phyloP scores from a whole-genome alignment of 371 early-diverging fungal species.

The Thermomucor indicae-seudaticae region DNA sequence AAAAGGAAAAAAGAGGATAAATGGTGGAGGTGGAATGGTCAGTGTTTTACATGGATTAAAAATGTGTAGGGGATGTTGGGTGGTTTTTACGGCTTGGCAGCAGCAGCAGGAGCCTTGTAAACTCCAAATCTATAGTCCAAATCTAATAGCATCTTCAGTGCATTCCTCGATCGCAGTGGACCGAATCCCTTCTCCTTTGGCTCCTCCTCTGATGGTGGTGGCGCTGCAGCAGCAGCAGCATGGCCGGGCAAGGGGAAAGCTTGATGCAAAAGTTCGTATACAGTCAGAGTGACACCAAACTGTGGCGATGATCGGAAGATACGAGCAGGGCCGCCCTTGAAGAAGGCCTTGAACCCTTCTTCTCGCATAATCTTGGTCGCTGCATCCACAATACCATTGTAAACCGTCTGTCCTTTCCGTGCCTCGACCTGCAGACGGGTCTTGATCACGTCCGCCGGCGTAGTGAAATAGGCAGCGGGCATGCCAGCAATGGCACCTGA shows the following conservation, averaged over 20 bases:
- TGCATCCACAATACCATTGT: slow-evolving; percentile 85
- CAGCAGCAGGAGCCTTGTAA: slow-evolving; percentile 18
- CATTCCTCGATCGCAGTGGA: slow-evolving; percentile 56
- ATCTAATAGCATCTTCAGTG: slow-evolving; percentile 61
- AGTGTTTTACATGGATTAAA: not conserved
- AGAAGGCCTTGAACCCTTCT: slow-evolving; percentile 93
- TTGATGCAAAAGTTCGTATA: slow-evolving; percentile 88
- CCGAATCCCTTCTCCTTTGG: slow-evolving; percentile 33
- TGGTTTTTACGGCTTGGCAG: slow-evolving; percentile 9
- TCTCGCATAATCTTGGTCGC: slow-evolving; percentile 82
- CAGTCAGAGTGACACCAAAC: slow-evolving; percentile 93
- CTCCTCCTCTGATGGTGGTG: slow-evolving; percentile 13
- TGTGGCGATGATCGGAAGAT: slow-evolving; percentile 90
- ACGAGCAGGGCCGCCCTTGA: slow-evolving; percentile 92
- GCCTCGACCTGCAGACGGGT: slow-evolving; percentile 96
- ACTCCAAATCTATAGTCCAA: slow-evolving; percentile 58
- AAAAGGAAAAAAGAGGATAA: not conserved
- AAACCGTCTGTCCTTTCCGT: slow-evolving; percentile 82
- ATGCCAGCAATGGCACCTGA: slow-evolving; percentile 96
- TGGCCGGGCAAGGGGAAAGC: slow-evolving; percentile 64
- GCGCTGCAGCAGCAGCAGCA: slow-evolving; percentile 17
- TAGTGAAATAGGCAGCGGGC: slow-evolving; percentile 96
- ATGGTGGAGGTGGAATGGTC: not conserved
- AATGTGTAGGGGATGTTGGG: no score
- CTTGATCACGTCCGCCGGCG: slow-evolving; percentile 98